Percentiles rank a stretch among this genome's conserved stretches.
phyloP scores from a whole-genome alignment of 2,329 filamentous ascomycete species.

The Clarireedia homoeocarpa region DNA sequence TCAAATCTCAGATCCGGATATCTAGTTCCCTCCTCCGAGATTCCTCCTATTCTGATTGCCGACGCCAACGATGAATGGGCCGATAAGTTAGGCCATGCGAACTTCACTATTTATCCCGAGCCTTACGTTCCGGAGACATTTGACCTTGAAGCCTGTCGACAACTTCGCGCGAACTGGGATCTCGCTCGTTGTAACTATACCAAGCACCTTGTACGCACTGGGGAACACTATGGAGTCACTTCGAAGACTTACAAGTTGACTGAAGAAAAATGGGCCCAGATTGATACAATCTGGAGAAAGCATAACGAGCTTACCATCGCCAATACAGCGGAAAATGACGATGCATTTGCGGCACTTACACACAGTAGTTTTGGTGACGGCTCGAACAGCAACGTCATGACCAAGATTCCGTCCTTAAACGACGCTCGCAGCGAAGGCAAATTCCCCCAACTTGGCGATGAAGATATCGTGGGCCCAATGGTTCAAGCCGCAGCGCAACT shows the following conservation, averaged over 20 bases:
- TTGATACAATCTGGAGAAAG: conserved; percentile 65
- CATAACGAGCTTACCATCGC: conserved; percentile 59
- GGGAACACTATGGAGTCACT: conserved; percentile 83
- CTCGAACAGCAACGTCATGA: conserved; percentile 39
- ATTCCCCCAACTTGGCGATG: conserved; percentile 80
- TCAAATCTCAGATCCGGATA: conserved; percentile 35
- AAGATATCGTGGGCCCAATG: conserved; percentile 94
- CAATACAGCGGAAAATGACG: conserved; percentile 37
- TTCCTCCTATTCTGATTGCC: conserved; percentile 59
- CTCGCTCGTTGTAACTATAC: conserved; percentile 77
- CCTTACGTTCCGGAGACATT: conserved; percentile 64
- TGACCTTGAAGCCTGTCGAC: conserved; percentile 46
- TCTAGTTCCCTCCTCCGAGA: conserved; percentile 43
- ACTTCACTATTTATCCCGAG: conserved; percentile 79
- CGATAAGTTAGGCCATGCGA: conserved; percentile 78
- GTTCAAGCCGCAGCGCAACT: conserved; percentile 28
- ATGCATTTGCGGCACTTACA: conserved; percentile 36
- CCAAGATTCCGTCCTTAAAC: conserved; percentile 60
- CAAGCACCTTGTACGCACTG: conserved; percentile 78
- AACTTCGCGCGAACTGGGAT: conserved; percentile 74
- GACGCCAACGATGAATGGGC: conserved; percentile 76
- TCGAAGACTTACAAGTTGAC: conserved; percentile 84
- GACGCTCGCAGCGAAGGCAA: conserved; percentile 65
- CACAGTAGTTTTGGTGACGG: conserved; percentile 39
- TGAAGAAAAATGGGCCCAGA: conserved; percentile 79